These are phyloP conservation scores for Collybia mongolica DNA, from an alignment of 768 basidiomycete species.

Conservation along the genomic window DNA sequence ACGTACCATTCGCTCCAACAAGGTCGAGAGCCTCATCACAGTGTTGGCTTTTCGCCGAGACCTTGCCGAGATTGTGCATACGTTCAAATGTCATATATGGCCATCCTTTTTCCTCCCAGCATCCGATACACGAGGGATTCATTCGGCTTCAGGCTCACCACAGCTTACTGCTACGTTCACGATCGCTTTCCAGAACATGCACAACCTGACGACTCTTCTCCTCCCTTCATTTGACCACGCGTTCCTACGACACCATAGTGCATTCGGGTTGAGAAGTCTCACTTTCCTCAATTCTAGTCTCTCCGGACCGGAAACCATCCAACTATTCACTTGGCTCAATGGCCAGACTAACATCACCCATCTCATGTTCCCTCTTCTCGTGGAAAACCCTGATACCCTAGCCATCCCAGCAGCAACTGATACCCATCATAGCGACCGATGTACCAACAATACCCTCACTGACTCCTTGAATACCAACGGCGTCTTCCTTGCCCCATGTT, in stretches of 20 bases:
- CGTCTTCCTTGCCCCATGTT: conserved; percentile 2
- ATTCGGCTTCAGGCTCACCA: conserved; percentile 14
- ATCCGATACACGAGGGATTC: not conserved
- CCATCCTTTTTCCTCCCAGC: conserved; percentile 33
- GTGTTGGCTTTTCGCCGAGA: conserved; percentile 37
- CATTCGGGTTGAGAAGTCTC: conserved; percentile 38
- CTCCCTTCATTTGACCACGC: conserved; percentile 42
- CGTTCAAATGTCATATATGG: conserved; percentile 41
- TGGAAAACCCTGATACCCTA: conserved; percentile 16
- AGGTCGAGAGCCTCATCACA: conserved; percentile 33
- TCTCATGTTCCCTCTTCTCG: conserved; percentile 38
- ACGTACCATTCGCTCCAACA: conserved; percentile 22
- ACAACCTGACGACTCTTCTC: conserved; percentile 35
- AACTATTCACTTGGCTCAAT: conserved; percentile 40
- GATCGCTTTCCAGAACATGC: conserved; percentile 45
- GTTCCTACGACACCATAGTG: conserved; percentile 40
- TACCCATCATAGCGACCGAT: conserved; percentile 4
- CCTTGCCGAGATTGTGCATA: conserved; percentile 37
- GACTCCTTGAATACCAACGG: conserved; percentile 6
- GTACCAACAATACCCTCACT: conserved; percentile 2
- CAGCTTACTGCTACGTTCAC: conserved; percentile 40
- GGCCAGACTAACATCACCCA: conserved; percentile 39
- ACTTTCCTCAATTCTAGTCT: conserved; percentile 34
- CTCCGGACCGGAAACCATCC: conserved; percentile 27
- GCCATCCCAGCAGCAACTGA: conserved; percentile 2